Base-by-base conservation (phyloP, 192 early-diverging fungal genomes). In the Linnemannia hyalina region DNA sequence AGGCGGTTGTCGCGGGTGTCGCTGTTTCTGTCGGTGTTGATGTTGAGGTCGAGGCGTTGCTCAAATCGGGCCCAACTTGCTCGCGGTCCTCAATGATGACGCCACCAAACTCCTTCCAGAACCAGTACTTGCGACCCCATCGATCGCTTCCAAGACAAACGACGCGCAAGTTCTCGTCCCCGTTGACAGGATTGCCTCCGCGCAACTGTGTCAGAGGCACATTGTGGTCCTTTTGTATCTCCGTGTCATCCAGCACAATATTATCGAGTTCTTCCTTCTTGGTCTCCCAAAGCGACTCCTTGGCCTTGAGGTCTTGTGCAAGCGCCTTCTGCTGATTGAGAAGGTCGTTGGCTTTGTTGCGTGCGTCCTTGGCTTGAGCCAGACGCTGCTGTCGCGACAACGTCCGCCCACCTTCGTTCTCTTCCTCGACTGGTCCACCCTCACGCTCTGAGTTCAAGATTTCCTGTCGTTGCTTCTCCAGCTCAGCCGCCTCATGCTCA, bases 121-220 rank as follows among this genome's bases (percentile, higher is more conserved):
- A 81, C 84, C 84, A 86, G 46, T 81, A 86, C 41, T 86, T 86
- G 57, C 84, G 78, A 41, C 84, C 84, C 84, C 84, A 86, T 10
- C 84, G 75, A 52, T 86, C 84, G 57, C 75, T 86, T 8, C 84
- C 84, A 32, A 86, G 74, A 40, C 79, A 74, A 22, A 86, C 63
- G 23, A 86, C 79, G 3, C 84, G 74, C 35, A 86, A 70, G 22
- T 77, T 81, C 23, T 81, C 79, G 35, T 86, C 84, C 40, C 46
- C 36, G 42, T 86, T 86, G 7, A 86, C 76, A 55, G 76, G 79
- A 13, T 86, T 73, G 35, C 84, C 84, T 26, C 84, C 84, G 20
- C 84, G 78, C 29, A 86, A 73, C 36, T 81, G 84, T 15, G 84
- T 80, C 60, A 76, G 41, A 0, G 84, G 84, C 15, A 86, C 68